phyloP scores from a whole-genome alignment of 768 basidiomycete genomes.

The Phylloporus sp. region DNA sequence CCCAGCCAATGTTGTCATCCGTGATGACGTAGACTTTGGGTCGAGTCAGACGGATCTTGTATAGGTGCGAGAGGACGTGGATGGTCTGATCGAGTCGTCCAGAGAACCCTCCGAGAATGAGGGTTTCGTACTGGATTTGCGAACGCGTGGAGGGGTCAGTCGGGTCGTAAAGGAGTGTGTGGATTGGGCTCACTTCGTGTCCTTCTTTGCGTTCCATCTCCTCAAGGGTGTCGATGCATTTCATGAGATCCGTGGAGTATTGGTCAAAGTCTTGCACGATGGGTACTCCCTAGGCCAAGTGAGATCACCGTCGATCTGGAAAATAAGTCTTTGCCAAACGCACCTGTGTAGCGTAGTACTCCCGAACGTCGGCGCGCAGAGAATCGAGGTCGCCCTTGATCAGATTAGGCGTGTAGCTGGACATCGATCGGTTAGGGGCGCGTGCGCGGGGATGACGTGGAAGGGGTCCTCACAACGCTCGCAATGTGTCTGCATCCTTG shows the following conservation, averaged over 20 bases:
- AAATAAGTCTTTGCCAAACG: conserved; percentile 22
- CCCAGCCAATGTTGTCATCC: conserved; percentile 91
- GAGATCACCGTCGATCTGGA: neutral
- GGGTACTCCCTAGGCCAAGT: conserved; percentile 51
- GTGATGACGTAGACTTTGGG: conserved; percentile 69
- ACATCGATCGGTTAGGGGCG: neutral
- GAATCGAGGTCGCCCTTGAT: conserved; percentile 97
- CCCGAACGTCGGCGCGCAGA: conserved; percentile 64
- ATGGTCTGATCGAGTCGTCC: conserved; percentile 94
- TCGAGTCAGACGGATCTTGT: conserved; percentile 65
- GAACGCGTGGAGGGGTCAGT: neutral
- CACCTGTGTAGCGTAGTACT: conserved; percentile 62
- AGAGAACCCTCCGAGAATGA: conserved; percentile 83
- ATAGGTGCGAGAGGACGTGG: conserved; percentile 79
- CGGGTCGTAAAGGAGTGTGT: no score
- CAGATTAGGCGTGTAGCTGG: conserved; percentile 72
- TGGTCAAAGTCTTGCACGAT: conserved; percentile 67
- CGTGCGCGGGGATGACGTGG: neutral
- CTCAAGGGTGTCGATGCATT: conserved; percentile 67
- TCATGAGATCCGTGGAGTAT: conserved; percentile 93
- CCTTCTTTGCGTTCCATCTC: conserved; percentile 47
- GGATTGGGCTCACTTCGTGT: conserved; percentile 30
- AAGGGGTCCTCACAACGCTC: conserved; percentile 6
- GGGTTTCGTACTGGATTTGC: conserved; percentile 53
- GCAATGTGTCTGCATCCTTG: conserved; percentile 7